Percentiles rank a stretch among this genome's conserved stretches.
phyloP scores from a whole-genome alignment of 2,329 filamentous ascomycete species.

The Raffaelea ambrosiae region DNA sequence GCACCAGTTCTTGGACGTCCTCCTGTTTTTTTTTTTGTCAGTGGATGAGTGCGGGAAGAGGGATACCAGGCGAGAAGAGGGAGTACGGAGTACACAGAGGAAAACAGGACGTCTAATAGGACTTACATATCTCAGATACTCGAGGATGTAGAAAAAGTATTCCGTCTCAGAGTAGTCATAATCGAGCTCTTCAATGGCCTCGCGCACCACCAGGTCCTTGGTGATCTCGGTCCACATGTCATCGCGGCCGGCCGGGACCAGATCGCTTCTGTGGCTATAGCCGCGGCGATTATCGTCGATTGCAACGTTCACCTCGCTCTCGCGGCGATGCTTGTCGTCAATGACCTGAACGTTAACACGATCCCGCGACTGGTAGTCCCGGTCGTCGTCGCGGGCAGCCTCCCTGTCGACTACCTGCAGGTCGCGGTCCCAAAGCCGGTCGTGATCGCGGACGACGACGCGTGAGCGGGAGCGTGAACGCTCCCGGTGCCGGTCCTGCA shows the following conservation, averaged over 20 bases:
- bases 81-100: neutral
- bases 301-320: constrained; percentile 46
- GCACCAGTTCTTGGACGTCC: constrained; percentile 75
- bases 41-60: constrained; percentile 7
- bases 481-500: constrained; percentile 19
- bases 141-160: constrained; percentile 84
- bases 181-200: constrained; percentile 75
- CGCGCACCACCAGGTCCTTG: constrained; percentile 78
- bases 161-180: constrained; percentile 90
- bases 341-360: constrained; percentile 37
- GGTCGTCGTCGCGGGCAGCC: constrained; percentile 15
- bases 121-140: constrained; percentile 82
- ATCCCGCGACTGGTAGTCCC: constrained; percentile 20
- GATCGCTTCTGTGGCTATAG: constrained; percentile 18
- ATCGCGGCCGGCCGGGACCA: constrained; percentile 38
- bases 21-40: constrained; percentile 58
- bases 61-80: neutral
- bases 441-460: constrained; percentile 9
- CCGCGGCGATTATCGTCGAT: constrained; percentile 39
- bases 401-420: constrained; percentile 1
- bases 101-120: neutral
- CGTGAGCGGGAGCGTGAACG: constrained; percentile 5
- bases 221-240: constrained; percentile 96
- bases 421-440: constrained; percentile 22
- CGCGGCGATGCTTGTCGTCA: constrained; percentile 29